Percentiles rank a stretch among this genome's conserved stretches.
These are phyloP conservation scores for Pelargonium citronellum DNA, from an alignment of 441 rosid species.

Conservation along the genomic window DNA sequence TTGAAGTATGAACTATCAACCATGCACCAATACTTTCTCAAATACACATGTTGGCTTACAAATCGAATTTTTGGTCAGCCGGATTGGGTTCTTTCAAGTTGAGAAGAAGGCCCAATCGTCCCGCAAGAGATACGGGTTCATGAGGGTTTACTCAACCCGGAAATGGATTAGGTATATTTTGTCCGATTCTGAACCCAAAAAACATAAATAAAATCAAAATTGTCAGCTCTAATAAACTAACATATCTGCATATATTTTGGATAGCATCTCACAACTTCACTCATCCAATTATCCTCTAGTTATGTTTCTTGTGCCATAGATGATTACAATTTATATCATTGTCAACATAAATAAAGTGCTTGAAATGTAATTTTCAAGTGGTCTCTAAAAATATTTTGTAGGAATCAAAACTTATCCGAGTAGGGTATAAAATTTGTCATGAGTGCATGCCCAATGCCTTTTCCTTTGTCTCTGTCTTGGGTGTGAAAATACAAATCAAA, in stretches of 20 bases:
- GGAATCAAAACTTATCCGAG: conserved; percentile 1
- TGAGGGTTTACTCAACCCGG: no score
- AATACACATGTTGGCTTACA: no score
- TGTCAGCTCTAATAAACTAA: no score
- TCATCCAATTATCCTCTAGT: neutral
- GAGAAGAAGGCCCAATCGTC: no score
- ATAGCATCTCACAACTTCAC: neutral
- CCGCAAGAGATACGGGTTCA: no score
- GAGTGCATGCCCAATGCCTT: conserved; percentile 12
- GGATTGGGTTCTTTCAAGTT: no score
- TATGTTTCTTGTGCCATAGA: neutral
- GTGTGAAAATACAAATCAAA: conserved; percentile 1
- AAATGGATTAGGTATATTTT: no score
- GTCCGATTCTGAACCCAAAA: no score
- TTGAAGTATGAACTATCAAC: no score
- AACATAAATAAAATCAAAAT: no score
- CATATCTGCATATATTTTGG: neutral
- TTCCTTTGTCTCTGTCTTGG: conserved; percentile 11
- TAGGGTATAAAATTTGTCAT: conserved; percentile 3
- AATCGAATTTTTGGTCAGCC: no score
- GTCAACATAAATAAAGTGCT: conserved; percentile 4
- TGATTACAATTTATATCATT: neutral
- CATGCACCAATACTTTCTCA: no score
- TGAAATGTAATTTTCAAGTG: neutral
- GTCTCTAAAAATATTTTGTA: neutral